phyloP scores from a whole-genome alignment of 495 filamentous ascomycete species.

The Elasticomyces elasticus region DNA sequence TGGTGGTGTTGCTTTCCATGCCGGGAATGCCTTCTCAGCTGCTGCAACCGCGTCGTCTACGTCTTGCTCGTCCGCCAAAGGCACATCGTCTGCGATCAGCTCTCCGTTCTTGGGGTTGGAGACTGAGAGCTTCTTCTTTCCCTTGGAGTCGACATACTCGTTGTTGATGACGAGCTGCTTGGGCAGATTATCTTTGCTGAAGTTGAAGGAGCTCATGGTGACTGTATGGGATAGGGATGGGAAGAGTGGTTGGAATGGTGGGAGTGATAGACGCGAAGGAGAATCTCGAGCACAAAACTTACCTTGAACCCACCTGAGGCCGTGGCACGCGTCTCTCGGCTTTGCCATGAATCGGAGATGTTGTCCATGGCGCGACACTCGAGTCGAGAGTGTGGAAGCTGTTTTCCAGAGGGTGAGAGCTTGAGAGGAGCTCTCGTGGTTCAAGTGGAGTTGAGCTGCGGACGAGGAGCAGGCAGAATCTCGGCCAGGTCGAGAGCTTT shows the following conservation, averaged over 20 bases:
- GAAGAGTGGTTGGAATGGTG: conserved; percentile 13
- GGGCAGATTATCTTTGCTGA: conserved; percentile 17
- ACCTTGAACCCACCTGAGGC: not conserved
- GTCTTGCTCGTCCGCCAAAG: conserved; percentile 27
- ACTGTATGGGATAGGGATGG: conserved; percentile 21
- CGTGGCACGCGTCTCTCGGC: not conserved
- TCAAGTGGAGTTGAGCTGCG: not conserved
- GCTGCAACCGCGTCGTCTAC: conserved; percentile 32
- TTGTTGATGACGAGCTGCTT: conserved; percentile 39
- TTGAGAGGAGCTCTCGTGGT: not conserved
- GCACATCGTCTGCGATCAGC: conserved; percentile 29
- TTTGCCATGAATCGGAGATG: not conserved
- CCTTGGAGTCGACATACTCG: conserved; percentile 36
- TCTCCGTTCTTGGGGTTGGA: conserved; percentile 34
- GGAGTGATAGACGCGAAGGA: not conserved
- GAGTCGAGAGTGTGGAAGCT: conserved; percentile 2
- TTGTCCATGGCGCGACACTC: not conserved
- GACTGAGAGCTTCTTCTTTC: conserved; percentile 31
- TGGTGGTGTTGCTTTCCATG: conserved; percentile 8
- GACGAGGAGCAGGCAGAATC: not conserved
- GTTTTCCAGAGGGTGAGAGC: conserved; percentile 3
- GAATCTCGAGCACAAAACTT: not conserved
- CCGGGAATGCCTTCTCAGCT: conserved; percentile 30
- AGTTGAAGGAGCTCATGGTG: conserved; percentile 12
- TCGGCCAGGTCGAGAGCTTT: too few species aligned